Evolutionary conservation across 2,329 filamentous ascomycete species (phyloP).

Genomic region (Colletotrichum filicis): DNA sequence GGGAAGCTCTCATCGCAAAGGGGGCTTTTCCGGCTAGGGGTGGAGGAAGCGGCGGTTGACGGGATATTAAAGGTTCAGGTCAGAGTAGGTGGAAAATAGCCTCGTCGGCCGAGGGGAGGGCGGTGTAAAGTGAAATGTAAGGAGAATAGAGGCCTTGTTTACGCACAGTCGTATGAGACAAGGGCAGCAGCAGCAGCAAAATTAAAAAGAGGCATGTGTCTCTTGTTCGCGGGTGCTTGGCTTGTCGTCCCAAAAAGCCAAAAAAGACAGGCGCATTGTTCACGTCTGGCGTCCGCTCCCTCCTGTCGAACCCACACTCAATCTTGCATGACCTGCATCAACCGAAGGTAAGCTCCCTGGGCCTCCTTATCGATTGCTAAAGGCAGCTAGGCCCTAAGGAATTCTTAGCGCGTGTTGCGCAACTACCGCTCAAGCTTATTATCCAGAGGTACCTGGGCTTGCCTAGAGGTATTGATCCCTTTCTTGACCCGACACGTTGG

Average conservation of each 20-base stretch:
- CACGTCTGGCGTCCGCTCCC: conserved; percentile 5
- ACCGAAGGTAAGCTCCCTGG: neutral
- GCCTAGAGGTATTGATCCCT: no score
- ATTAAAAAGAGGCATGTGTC: conserved; percentile 4
- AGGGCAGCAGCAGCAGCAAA: neutral
- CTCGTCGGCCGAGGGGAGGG: conserved; percentile 5
- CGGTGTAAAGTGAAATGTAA: conserved; percentile 22
- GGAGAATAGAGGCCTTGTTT: conserved; percentile 12
- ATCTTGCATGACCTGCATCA: conserved; percentile 31
- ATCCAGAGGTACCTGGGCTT: neutral
- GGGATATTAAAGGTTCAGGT: conserved; percentile 22
- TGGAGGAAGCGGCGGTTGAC: neutral
- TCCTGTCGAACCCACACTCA: conserved; percentile 17
- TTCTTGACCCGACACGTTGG: no score
- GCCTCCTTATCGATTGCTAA: conserved; percentile 25
- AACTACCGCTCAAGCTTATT: neutral
- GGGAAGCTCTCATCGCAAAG: conserved; percentile 25
- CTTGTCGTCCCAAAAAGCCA: conserved; percentile 10
- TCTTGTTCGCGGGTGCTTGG: neutral
- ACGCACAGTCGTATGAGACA: conserved; percentile 21
- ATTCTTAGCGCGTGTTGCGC: conserved; percentile 10
- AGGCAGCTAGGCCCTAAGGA: conserved; percentile 4
- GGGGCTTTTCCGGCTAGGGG: neutral
- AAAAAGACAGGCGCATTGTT: conserved; percentile 31
- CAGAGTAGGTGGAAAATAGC: neutral